Base-by-base conservation (phyloP, 352 stramenopile genomes). In the Phytopythium cucurbitacearum region DNA sequence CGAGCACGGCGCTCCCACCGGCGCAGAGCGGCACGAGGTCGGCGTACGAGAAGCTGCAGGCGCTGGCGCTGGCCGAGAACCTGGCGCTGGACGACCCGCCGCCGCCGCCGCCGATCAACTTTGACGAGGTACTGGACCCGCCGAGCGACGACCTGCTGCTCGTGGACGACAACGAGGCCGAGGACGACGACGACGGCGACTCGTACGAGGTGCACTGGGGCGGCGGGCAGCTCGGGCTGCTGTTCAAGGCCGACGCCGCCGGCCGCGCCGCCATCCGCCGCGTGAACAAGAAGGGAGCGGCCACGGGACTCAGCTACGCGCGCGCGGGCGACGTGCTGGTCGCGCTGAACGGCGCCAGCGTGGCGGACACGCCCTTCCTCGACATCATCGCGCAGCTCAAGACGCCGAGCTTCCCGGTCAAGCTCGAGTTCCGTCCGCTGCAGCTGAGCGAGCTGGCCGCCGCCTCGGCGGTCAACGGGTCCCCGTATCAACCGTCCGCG, bases 311-410 rank as follows among this genome's bases (percentile, higher is more conserved):
- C 28, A 69, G 86, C 38, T 76, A 79, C 32, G 80, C 83, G 15
- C 76, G 80, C 32, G 76, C 71, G 0, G 80, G 85, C n/a, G 85
- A 94, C 53, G 74, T 88, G n/a, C 60, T 94, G 8, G 48, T 91
- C 4, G 81, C 76, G 5, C 49, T 94, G 0, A 89, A 94, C 45
- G 74, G 76, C 21, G 54, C 69, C 5, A 73, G 67, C 12, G 73
- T 92, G 15, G 66, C 60, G 1, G 67, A 57, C 8, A 69, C 69
- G 35, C 65, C 69, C 2, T 93, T 89, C 59, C 65, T 79, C 28
- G 72, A 80, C 21, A 70, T 93, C 37, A 85, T 93, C 33, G 79
- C 86, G 51, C 57, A 64, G 49, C 56, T 93, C 46, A 84, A 85
- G 46, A 58, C 62, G 32, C 78, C 80, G 13, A 59, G 64, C 21